These are phyloP conservation scores for Senecio squalidus DNA, from an alignment of 140 eudicot species.

Conservation along the genomic window DNA sequence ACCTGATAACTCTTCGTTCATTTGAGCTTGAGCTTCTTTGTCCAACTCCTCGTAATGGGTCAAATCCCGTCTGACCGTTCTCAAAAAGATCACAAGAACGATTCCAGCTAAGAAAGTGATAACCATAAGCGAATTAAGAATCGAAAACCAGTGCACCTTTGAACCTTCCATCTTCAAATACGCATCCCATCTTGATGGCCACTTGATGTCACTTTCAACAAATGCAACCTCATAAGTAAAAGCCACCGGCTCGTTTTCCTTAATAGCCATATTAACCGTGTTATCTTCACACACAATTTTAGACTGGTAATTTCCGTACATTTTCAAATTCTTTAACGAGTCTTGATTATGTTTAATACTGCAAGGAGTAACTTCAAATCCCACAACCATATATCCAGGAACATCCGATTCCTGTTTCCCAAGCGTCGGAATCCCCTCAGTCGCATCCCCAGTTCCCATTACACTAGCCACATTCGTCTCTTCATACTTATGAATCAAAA, in stretches of 20 bases:
- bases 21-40: slow-evolving; percentile 64
- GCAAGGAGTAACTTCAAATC: slow-evolving; percentile 56
- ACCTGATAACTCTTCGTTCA: slow-evolving; percentile 68
- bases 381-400: slow-evolving; percentile 56
- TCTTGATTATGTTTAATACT: slow-evolving; percentile 30
- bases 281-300: slow-evolving; percentile 33
- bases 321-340: slow-evolving; percentile 35
- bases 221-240: slow-evolving; percentile 48
- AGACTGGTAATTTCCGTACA: slow-evolving; percentile 33
- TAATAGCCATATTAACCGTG: slow-evolving; percentile 43
- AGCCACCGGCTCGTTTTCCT: slow-evolving; percentile 48
- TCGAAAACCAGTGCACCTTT: slow-evolving; percentile 58
- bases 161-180: slow-evolving; percentile 64
- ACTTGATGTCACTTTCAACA: slow-evolving; percentile 49
- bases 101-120: slow-evolving; percentile 58
- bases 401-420: slow-evolving; percentile 26
- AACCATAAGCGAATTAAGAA: slow-evolving; percentile 55
- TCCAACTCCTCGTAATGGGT: slow-evolving; percentile 62
- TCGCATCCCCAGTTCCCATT: slow-evolving; percentile 56
- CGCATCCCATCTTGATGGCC: slow-evolving; percentile 73
- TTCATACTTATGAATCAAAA: slow-evolving; percentile 52
- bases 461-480: slow-evolving; percentile 46
- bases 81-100: slow-evolving; percentile 51
- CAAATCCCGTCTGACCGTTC: slow-evolving; percentile 59
- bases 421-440: slow-evolving; percentile 34